Evolutionary conservation across 371 early-diverging fungal genomes (phyloP), one percentile per base, ranked within the genome.

Genomic region (Mortierella sp.): DNA sequence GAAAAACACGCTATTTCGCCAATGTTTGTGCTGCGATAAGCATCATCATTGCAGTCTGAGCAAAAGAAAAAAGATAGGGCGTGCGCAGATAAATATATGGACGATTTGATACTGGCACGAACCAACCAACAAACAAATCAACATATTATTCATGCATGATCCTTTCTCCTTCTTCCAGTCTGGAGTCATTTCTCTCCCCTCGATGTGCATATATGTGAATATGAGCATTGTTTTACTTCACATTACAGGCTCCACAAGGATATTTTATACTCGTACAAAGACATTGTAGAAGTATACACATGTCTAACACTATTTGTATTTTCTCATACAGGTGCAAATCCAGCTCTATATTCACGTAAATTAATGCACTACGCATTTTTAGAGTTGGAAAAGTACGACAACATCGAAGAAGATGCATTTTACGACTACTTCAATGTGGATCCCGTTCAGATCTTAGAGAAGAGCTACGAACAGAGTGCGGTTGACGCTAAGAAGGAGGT

Each of bases 351-450:
- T 80, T 94, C 97, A 3, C 89, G 93, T 58, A 93, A 95, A 71
- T 77, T 98, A 54, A 98, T 98, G 98, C 97, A 97, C 84, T 94
- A 97, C 79, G 92, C 94, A 16, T 89, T 87, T 70, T 72, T 88
- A 24, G 96, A 98, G 81, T 84, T 97, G 62, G 94, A 95, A 69
- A 90, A 91, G 58, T 95, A 93, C 80, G 95, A 96, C 77, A 92
- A 94, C 68, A 85, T 90, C 55, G 88, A 91, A 71, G 93, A 93
- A 61, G 92, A 93, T 55, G 84, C 86, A 68, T 87, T 91, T 63
- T 84, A 87, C 62, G 89, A 90, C 59, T 93, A 94, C 81, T 87
- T 88, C 73, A 88, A 91, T 30, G 92, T 94, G 49, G 89, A 95
- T 67, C 97, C 97, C 0, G 88, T 91, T 9, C 88, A 93, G n/a